A percentile compares a stretch with the other conserved stretches of the same genome.
These are phyloP conservation scores for Russula olivacea DNA, from an alignment of 768 basidiomycete species.

Conservation along the genomic window DNA sequence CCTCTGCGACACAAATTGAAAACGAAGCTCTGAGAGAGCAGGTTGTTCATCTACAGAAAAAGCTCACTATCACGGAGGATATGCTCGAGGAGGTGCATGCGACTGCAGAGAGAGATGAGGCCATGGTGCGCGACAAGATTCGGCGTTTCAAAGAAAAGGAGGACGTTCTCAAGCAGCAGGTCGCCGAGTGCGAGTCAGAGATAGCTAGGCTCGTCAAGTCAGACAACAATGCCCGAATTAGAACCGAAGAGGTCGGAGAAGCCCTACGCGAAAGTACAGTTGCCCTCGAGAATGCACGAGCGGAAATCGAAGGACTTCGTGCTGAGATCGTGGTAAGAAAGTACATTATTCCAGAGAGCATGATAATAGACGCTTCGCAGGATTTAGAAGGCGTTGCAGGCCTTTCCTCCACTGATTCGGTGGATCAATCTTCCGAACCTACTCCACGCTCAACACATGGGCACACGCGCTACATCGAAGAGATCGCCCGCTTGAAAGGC, in stretches of 20 bases:
- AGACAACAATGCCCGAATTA: constrained; percentile 53
- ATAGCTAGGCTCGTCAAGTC: constrained; percentile 56
- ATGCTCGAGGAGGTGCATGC: constrained; percentile 70
- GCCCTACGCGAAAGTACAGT: constrained; percentile 82
- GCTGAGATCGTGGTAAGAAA: constrained; percentile 66
- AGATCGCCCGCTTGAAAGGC: constrained; percentile 50
- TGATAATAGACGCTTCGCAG: constrained; percentile 35
- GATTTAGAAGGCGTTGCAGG: constrained; percentile 53
- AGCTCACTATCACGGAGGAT: constrained; percentile 73
- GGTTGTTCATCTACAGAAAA: constrained; percentile 78
- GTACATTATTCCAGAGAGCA: background rate
- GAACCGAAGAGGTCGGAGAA: constrained; percentile 83
- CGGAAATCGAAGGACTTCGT: constrained; percentile 79
- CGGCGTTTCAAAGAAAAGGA: constrained; percentile 68
- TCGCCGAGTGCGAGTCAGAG: constrained; percentile 58
- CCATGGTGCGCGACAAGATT: constrained; percentile 53
- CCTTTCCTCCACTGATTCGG: constrained; percentile 26
- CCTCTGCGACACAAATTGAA: constrained; percentile 85
- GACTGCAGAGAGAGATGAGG: constrained; percentile 70
- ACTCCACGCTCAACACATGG: constrained; percentile 47
- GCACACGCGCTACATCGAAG: constrained; percentile 45
- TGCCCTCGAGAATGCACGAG: constrained; percentile 83
- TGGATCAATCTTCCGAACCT: constrained; percentile 43
- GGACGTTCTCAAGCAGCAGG: constrained; percentile 62
- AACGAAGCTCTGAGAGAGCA: constrained; percentile 91